Conservation (phyloP, 179 eudicot species). For the Heliamphora pulchella region DNA sequence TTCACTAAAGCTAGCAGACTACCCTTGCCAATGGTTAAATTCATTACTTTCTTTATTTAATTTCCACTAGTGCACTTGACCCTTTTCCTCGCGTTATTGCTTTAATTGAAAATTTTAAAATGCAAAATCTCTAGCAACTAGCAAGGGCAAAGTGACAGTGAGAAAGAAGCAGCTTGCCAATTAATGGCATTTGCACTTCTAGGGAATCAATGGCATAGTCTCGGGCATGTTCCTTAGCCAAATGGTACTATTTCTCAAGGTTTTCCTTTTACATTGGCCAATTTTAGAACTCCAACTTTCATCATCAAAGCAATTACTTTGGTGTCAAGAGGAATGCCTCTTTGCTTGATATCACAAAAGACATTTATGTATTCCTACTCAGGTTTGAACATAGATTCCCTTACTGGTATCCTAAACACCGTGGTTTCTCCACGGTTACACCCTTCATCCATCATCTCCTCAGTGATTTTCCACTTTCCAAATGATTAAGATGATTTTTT, state of each 20-base stretch:
- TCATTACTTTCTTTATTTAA: neutral
- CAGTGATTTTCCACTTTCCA: neutral
- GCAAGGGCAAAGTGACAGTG: neutral
- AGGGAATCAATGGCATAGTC: neutral
- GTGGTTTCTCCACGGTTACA: neutral
- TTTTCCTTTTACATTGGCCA: neutral
- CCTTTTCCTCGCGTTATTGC: neutral
- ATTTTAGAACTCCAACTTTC: neutral
- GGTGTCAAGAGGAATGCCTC: neutral
- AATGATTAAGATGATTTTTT: neutral
- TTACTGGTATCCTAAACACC: neutral
- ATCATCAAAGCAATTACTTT: neutral
- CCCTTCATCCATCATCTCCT: neutral
- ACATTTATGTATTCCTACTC: neutral
- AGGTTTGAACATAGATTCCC: neutral
- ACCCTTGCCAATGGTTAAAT: neutral
- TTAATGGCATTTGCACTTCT: neutral
- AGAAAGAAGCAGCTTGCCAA: neutral
- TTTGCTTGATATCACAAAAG: slow-evolving; percentile 3
- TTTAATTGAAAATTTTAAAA: neutral
- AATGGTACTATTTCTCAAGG: neutral
- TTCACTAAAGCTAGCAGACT: neutral
- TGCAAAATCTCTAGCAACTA: neutral
- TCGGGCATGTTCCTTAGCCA: neutral
- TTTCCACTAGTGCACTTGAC: neutral